Evolutionary conservation across 495 filamentous ascomycete species (phyloP), one percentile per base, ranked within the genome.

Genomic region (Ramalina intermedia): DNA sequence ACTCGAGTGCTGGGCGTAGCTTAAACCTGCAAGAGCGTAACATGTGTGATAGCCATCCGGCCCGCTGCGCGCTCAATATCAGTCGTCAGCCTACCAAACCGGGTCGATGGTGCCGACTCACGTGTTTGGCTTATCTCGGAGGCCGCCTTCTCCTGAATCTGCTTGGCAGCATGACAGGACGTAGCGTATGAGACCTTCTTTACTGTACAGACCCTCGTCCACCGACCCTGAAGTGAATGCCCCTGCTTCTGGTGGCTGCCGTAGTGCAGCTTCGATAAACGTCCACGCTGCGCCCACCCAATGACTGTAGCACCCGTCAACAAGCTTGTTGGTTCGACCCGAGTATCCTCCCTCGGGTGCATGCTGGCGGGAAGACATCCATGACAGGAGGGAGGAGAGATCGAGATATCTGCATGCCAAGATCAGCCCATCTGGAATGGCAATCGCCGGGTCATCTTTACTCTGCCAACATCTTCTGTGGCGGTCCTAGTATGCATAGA

Each of bases 231-330:
- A 7, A 11, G n/a, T 47, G 24, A 33, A 41, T 9, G 29, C 5
- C 7, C 8, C 43, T 7, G 53, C 52, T 33, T 51, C 41, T 36
- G 65, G 68, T 37, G 67, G 63, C 4, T 76, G 79, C 48, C 72
- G 66, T 36, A 89, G 65, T 42, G 79, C 81, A n/a, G 85, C 88
- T 61, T 94, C 82, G 49, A 96, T 65, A 51, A 98, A 63, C 36
- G 90, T 80, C 81, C 88, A 98, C 63, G 89, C 96, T 26, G 81
- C 84, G 6, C 93, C 91, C 9, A 95, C 84, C 91, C 91, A 98
- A 58, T 94, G 88, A 63, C 84, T 90, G 66, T 98, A 96, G 63
- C 91, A 98, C 43, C 90, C 91, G 64, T 98, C 91, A 20, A 96
- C 89, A 7, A 98, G 72, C 65, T 98, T 98, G 66, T 96, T 96